Conservation (phyloP, 768 basidiomycete species). For the Terana coerulea region DNA sequence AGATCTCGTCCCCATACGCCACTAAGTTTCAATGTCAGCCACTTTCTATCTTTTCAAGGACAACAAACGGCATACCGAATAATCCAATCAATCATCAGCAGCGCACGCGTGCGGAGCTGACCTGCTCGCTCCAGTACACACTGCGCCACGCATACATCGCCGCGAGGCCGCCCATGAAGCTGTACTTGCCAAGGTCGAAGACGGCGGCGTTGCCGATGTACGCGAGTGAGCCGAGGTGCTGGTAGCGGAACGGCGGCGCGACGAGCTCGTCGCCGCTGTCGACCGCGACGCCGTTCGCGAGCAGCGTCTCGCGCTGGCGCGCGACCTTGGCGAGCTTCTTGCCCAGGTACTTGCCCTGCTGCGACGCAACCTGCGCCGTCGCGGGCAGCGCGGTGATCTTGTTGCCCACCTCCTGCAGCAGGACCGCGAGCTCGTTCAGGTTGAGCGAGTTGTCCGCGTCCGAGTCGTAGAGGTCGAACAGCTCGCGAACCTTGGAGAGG, state of each 20-base stretch:
- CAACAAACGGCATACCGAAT: constrained; percentile 42
- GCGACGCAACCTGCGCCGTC: constrained; percentile 94
- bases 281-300: constrained; percentile 53
- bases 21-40: constrained; percentile 29
- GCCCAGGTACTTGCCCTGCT: constrained; percentile 94
- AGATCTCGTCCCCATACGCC: constrained; percentile 78
- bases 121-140: constrained; percentile 97
- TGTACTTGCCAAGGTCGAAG: constrained; percentile 79
- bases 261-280: constrained; percentile 70
- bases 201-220: constrained; percentile 94
- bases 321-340: constrained; percentile 75
- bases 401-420: constrained; percentile 81
- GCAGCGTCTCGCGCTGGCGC: constrained; percentile 40
- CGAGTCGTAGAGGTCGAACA: constrained; percentile 87
- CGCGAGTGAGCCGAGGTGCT: constrained; percentile 58
- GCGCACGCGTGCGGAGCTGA: constrained; percentile 80
- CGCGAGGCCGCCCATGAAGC: constrained; percentile 83
- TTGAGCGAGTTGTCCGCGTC: constrained; percentile 79
- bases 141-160: constrained; percentile 97
- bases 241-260: constrained; percentile 71
- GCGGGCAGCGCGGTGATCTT: constrained; percentile 93
- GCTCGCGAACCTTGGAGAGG: constrained; percentile 62
- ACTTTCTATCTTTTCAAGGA: neutral
- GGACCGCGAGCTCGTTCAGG: constrained; percentile 82
- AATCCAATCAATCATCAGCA: constrained; percentile 98